These are phyloP conservation scores for Lasiosphaeria miniovina DNA, from an alignment of 495 filamentous ascomycete genomes.

Conservation along the genomic window DNA sequence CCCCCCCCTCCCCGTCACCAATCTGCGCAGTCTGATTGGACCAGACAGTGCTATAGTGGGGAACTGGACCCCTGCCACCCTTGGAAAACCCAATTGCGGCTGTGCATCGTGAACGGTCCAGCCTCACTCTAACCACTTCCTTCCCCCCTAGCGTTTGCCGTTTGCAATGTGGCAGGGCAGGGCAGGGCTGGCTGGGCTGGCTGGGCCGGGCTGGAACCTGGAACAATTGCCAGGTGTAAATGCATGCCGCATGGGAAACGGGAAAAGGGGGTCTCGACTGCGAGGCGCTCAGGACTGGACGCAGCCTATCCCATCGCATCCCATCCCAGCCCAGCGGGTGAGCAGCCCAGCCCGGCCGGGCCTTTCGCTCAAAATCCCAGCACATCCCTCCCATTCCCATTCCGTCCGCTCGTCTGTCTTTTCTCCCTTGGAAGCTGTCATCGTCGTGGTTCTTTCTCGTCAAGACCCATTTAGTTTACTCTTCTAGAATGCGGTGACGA, in stretches of 20 bases:
- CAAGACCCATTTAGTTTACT: neutral
- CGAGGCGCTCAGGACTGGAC: neutral
- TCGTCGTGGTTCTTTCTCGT: neutral
- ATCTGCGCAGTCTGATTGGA: neutral
- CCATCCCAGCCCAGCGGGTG: too few species aligned
- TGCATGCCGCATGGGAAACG: too few species aligned
- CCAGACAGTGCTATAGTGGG: neutral
- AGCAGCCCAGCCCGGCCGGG: too few species aligned
- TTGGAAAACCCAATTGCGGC: neutral
- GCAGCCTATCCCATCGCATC: too few species aligned
- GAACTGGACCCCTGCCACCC: neutral
- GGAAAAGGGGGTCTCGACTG: neutral
- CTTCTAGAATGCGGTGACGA: neutral
- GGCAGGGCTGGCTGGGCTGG: neutral
- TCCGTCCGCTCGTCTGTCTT: neutral
- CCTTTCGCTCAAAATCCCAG: neutral
- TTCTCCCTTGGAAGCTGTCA: neutral
- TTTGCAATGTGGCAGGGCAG: neutral
- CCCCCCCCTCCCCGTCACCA: too few species aligned
- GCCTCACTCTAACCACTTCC: neutral
- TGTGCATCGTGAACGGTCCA: constrained; percentile 2
- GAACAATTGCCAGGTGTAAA: too few species aligned
- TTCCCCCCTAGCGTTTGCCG: neutral
- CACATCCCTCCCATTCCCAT: neutral
- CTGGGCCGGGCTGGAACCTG: neutral